Conservation (phyloP, 257 asterid species). For the Gentiana dahurica region DNA sequence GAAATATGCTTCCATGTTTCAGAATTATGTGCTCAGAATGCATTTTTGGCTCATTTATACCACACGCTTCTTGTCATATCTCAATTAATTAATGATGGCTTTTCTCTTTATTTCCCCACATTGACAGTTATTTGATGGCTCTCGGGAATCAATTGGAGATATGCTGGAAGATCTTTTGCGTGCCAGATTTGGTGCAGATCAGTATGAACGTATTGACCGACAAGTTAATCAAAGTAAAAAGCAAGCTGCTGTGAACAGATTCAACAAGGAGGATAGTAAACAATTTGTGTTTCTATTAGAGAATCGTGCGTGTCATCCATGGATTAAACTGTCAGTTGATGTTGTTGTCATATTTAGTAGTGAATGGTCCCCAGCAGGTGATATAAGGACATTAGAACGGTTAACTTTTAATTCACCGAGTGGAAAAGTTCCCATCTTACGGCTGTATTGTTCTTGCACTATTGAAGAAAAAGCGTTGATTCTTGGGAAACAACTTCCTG, state of each 20-base stretch:
- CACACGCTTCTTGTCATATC: background rate
- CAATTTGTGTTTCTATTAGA: slow-evolving; percentile 73
- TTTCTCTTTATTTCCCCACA: background rate
- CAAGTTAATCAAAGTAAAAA: slow-evolving; percentile 28
- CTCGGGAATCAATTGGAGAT: slow-evolving; percentile 38
- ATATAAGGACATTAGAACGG: slow-evolving; percentile 56
- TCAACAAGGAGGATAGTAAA: slow-evolving; percentile 52
- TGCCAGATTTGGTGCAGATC: slow-evolving; percentile 48
- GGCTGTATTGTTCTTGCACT: slow-evolving; percentile 71
- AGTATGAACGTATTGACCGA: slow-evolving; percentile 64
- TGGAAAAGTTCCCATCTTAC: slow-evolving; percentile 54
- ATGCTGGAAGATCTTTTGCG: slow-evolving; percentile 62
- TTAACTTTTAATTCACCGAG: slow-evolving; percentile 44
- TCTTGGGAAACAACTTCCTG: slow-evolving; percentile 46
- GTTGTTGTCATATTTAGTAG: slow-evolving; percentile 51
- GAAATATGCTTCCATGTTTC: no score
- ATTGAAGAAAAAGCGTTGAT: slow-evolving; percentile 66
- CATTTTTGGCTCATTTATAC: no score
- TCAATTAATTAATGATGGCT: slow-evolving; percentile 2
- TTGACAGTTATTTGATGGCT: slow-evolving; percentile 41
- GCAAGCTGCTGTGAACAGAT: slow-evolving; percentile 64
- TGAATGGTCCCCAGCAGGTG: slow-evolving; percentile 73
- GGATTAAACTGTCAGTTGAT: slow-evolving; percentile 55
- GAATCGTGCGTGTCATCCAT: slow-evolving; percentile 66
- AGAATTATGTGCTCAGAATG: no score